A percentile compares a stretch with the other conserved stretches of the same genome.
These are phyloP conservation scores for Populus hybrid DNA, from an alignment of 441 rosid species.

Conservation along the genomic window DNA sequence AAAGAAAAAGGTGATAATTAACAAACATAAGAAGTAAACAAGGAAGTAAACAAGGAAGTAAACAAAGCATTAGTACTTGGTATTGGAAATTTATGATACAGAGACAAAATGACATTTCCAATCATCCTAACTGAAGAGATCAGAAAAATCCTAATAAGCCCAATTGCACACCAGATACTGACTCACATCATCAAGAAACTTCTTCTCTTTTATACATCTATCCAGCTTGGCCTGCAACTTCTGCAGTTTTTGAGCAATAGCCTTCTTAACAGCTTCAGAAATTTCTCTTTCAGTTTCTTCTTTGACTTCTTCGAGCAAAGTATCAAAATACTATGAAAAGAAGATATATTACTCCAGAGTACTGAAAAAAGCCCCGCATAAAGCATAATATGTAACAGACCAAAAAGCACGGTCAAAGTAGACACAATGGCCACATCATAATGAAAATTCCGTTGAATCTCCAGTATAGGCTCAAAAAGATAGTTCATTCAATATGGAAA, in stretches of 20 bases:
- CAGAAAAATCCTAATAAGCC: not conserved
- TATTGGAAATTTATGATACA: slow-evolving; percentile 1
- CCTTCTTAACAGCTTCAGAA: slow-evolving; percentile 67
- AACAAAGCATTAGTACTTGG: not conserved
- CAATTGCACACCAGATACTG: not conserved
- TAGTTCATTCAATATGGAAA: not conserved
- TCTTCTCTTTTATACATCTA: slow-evolving; percentile 72
- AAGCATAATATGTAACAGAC: not conserved
- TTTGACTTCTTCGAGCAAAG: slow-evolving; percentile 63
- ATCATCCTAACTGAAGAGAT: not conserved
- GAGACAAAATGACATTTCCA: slow-evolving; percentile 1
- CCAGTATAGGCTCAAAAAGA: not conserved
- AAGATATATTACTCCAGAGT: not conserved
- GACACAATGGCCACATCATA: not conserved
- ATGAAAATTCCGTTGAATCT: slow-evolving; percentile 3
- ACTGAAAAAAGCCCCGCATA: not conserved
- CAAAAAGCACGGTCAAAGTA: not conserved
- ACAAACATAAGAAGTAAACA: not conserved
- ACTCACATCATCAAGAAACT: slow-evolving; percentile 88
- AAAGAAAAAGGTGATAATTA: not conserved
- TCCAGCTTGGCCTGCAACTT: slow-evolving; percentile 78
- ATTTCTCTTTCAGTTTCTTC: slow-evolving; percentile 76
- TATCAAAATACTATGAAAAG: not conserved
- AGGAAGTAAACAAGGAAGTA: not conserved
- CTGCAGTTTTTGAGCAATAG: slow-evolving; percentile 55